Evolutionary conservation across 768 basidiomycete species (phyloP), one percentile per base, ranked within the genome.

Genomic region (Rhodotorula babjevae): DNA sequence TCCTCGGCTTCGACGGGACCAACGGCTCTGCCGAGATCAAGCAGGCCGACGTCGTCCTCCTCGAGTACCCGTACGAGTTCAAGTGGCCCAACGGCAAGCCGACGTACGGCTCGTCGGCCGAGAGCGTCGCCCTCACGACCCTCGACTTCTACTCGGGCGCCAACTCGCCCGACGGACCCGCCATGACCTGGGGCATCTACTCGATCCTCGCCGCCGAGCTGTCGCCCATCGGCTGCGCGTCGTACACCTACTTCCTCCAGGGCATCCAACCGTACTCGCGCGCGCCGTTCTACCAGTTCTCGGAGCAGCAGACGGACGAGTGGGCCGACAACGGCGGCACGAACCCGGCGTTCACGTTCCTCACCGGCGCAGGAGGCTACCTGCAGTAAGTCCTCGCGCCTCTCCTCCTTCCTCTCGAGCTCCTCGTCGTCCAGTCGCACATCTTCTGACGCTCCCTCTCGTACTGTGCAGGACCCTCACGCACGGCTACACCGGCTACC

Each of bases 401-500:
- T 29, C 29, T 16, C 7, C 31, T 6, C 18, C 46, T 29, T 27
- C 6, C 33, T 6, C 21, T 16, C 8, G n/a, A 27, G 14, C 42
- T n/a, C n/a, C n/a, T n/a, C n/a, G n/a, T n/a, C n/a, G n/a, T n/a
- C n/a, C n/a, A n/a, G n/a, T n/a, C n/a, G n/a, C n/a, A n/a, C n/a
- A n/a, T n/a, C n/a, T n/a, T n/a, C n/a, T n/a, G n/a, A n/a, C n/a
- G n/a, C n/a, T n/a, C n/a, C n/a, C n/a, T n/a, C n/a, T n/a, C n/a
- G n/a, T 36, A 4, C 36, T 36, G 36, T 9, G 36, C 36, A 70
- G 69, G 27, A 63, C 74, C 14, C 60, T 69, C 33, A 72, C 75
- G 21, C 75, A 76, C 65, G 75, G 75, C 21, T 76, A 64, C 65
- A 76, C 75, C 27, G 75, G 75, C 29, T 72, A 69, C 71, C 75